Evolutionary conservation across 2,329 filamentous ascomycete species (phyloP).

Genomic region (Monosporascus sp.): DNA sequence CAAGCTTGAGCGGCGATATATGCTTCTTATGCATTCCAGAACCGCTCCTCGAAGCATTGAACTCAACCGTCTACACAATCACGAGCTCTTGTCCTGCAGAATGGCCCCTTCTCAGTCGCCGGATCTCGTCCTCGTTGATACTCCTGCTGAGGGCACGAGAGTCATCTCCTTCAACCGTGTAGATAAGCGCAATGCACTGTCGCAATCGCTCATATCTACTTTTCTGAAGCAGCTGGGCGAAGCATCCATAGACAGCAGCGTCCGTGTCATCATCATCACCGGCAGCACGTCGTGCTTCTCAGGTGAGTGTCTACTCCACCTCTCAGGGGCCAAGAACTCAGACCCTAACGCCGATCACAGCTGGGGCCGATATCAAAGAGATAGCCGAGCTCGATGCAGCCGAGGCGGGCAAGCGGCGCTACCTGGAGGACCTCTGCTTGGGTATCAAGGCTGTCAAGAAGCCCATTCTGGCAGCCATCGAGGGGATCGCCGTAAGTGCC

Average conservation of each 20-base stretch:
- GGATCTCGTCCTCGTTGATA: constrained; percentile 1
- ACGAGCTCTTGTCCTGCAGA: neutral
- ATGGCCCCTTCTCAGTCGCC: neutral
- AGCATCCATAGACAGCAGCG: neutral
- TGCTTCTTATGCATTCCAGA: neutral
- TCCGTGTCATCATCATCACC: neutral
- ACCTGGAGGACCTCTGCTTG: constrained; percentile 35
- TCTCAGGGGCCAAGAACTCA: constrained; percentile 11
- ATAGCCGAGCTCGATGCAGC: constrained; percentile 22
- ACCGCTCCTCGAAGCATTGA: neutral
- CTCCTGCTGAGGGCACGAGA: neutral
- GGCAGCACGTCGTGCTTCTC: neutral
- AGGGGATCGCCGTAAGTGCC: constrained; percentile 42
- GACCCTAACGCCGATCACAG: constrained; percentile 12
- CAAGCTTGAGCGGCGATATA: neutral
- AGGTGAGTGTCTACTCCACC: neutral
- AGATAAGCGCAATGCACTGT: neutral
- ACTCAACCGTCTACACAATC: neutral
- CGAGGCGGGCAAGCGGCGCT: constrained; percentile 21
- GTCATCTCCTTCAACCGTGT: constrained; percentile 2
- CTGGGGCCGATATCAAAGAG: constrained; percentile 31
- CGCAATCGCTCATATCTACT: neutral
- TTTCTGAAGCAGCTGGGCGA: neutral
- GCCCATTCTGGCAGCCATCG: constrained; percentile 43
- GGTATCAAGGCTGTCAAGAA: constrained; percentile 34